These are phyloP conservation scores for Saccharum hybrid DNA, from an alignment of 202 grass and related monocot species.

Conservation along the genomic window DNA sequence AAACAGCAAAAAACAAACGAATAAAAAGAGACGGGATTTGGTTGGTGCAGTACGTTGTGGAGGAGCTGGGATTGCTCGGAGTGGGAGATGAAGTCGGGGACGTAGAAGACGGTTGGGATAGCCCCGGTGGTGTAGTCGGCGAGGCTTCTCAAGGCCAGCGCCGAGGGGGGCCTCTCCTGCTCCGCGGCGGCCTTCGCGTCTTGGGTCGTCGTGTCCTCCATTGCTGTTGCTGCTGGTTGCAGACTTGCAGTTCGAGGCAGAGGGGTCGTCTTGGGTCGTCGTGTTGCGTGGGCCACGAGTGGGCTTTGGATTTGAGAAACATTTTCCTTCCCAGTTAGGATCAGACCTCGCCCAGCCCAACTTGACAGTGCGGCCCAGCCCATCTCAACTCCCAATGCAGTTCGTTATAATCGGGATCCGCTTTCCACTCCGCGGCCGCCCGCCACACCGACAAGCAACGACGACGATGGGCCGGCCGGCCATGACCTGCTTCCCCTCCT, in stretches of 20 bases:
- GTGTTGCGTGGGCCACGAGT: neutral
- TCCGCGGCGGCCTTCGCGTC: neutral
- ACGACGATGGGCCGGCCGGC: too few relatives aligned
- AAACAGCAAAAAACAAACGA: neutral
- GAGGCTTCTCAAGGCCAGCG: slow-evolving; percentile 24
- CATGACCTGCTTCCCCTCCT: neutral
- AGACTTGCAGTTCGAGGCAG: neutral
- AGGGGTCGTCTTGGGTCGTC: neutral
- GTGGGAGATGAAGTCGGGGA: slow-evolving; percentile 74
- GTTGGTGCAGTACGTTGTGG: slow-evolving; percentile 56
- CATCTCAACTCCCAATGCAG: neutral
- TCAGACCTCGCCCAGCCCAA: neutral
- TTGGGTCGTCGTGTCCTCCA: slow-evolving; percentile 26
- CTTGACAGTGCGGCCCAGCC: neutral
- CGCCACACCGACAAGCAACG: too few relatives aligned
- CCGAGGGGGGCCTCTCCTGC: neutral
- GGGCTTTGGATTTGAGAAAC: neutral
- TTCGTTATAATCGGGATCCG: neutral
- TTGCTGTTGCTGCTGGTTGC: neutral
- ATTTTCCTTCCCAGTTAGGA: too few relatives aligned
- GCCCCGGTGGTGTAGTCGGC: slow-evolving; percentile 48
- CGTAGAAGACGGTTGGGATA: slow-evolving; percentile 64
- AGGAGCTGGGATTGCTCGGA: slow-evolving; percentile 75
- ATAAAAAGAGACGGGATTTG: neutral
- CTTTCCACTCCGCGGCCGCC: too few relatives aligned